phyloP scores from a whole-genome alignment of 2,329 filamentous ascomycete genomes.

The Tolypocladium album region DNA sequence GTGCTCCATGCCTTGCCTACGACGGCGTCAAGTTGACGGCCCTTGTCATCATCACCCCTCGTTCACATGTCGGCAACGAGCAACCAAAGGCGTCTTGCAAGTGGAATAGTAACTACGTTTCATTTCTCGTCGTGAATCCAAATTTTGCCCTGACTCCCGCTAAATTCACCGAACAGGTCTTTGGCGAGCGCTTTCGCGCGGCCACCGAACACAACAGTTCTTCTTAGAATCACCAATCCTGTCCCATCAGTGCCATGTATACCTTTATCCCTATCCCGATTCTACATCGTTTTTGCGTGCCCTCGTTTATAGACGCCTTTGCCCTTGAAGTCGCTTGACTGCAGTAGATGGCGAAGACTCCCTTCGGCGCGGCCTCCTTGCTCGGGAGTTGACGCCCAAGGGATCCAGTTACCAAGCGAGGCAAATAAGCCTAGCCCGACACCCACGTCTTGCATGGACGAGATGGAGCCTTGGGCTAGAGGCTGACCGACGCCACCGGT shows the following conservation, averaged over 20 bases:
- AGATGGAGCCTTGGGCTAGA: background rate
- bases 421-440: conserved; percentile 7
- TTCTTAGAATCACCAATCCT: background rate
- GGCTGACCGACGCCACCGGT: conserved; percentile 7
- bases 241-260: too few species aligned
- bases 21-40: background rate
- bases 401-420: conserved; percentile 8
- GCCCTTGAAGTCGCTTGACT: conserved; percentile 20
- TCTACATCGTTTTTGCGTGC: background rate
- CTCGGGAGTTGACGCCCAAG: conserved; percentile 9
- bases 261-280: background rate
- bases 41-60: background rate
- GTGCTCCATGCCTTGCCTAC: too few species aligned
- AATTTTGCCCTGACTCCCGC: background rate
- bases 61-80: background rate
- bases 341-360: conserved; percentile 42
- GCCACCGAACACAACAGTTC: background rate
- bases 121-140: background rate
- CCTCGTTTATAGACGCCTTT: conserved; percentile 17
- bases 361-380: conserved; percentile 41
- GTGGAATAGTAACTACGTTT: background rate
- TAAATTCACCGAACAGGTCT: background rate
- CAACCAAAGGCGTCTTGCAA: background rate
- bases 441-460: background rate
- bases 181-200: background rate